phyloP scores from a whole-genome alignment of 306 rosid genomes.

The Casuarina equisetifolia region DNA sequence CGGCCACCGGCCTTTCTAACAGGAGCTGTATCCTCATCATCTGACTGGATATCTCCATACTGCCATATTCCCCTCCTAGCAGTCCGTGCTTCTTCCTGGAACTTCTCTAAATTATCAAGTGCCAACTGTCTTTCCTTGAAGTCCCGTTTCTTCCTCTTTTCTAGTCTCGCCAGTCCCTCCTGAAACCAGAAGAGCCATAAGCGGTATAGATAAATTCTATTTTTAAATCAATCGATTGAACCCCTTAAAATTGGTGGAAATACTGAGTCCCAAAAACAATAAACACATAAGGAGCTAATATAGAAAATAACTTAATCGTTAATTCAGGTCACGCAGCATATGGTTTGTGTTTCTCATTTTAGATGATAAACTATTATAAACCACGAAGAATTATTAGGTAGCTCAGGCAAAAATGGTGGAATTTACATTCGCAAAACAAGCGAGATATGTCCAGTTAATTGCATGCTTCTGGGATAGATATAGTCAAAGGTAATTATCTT shows the following conservation, averaged over 20 bases:
- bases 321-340: neutral
- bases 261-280: neutral
- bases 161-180: conserved; percentile 90
- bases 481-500: neutral
- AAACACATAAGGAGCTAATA: neutral
- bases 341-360: neutral
- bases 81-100: conserved; percentile 76
- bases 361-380: neutral
- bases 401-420: neutral
- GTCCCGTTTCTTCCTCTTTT: conserved; percentile 79
- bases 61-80: conserved; percentile 84
- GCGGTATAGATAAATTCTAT: neutral
- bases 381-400: neutral
- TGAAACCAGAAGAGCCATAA: conserved; percentile 35
- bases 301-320: no score
- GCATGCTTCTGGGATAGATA: neutral
- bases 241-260: neutral
- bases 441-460: neutral
- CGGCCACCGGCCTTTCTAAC: conserved; percentile 68
- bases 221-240: neutral
- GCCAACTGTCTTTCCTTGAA: conserved; percentile 63
- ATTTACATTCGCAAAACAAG: neutral
- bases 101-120: conserved; percentile 68
- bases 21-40: conserved; percentile 73
- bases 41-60: conserved; percentile 87